Percentiles rank a stretch among this genome's conserved stretches.
Evolutionary conservation across 495 filamentous ascomycete genomes (phyloP).

Genomic region (Hypoxylon perforatum): DNA sequence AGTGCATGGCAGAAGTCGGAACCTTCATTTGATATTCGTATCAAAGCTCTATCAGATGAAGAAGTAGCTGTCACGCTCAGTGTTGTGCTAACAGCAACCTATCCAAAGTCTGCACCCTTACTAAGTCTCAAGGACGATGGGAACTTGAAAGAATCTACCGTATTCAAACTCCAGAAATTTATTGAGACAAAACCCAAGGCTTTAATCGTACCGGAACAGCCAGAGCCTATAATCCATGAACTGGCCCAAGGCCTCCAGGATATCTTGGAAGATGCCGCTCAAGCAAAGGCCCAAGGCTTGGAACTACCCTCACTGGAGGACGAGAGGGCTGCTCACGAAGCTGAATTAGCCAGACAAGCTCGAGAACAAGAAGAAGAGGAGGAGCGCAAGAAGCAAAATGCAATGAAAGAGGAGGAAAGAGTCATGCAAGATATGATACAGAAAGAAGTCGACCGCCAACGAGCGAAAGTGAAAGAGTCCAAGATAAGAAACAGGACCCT

Average conservation of each 20-base stretch:
- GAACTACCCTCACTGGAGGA: slow-evolving; percentile 89
- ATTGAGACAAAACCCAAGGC: slow-evolving; percentile 75
- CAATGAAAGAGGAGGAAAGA: slow-evolving; percentile 78
- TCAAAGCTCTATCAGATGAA: slow-evolving; percentile 77
- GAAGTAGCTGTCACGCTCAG: slow-evolving; percentile 70
- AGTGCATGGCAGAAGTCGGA: slow-evolving; percentile 94
- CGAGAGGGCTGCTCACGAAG: slow-evolving; percentile 78
- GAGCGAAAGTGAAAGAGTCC: slow-evolving; percentile 66
- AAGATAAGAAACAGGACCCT: slow-evolving; percentile 55
- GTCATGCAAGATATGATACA: slow-evolving; percentile 78
- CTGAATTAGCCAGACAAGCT: slow-evolving; percentile 60
- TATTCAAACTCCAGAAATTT: slow-evolving; percentile 74
- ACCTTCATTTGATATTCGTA: slow-evolving; percentile 79
- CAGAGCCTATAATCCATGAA: slow-evolving; percentile 90
- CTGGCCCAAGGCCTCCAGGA: slow-evolving; percentile 86
- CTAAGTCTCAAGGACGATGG: slow-evolving; percentile 73
- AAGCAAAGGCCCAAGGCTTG: slow-evolving; percentile 73
- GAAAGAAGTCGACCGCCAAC: slow-evolving; percentile 76
- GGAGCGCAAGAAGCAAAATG: slow-evolving; percentile 63
- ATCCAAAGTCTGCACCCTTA: slow-evolving; percentile 86
- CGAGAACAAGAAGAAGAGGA: slow-evolving; percentile 60
- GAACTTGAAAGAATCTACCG: slow-evolving; percentile 70
- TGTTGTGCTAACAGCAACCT: slow-evolving; percentile 87
- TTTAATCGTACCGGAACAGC: slow-evolving; percentile 65
- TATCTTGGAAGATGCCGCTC: slow-evolving; percentile 85